Percentiles rank a stretch among this genome's conserved stretches.
phyloP scores from a whole-genome alignment of 306 rosid species.

The Vigna unguiculata region DNA sequence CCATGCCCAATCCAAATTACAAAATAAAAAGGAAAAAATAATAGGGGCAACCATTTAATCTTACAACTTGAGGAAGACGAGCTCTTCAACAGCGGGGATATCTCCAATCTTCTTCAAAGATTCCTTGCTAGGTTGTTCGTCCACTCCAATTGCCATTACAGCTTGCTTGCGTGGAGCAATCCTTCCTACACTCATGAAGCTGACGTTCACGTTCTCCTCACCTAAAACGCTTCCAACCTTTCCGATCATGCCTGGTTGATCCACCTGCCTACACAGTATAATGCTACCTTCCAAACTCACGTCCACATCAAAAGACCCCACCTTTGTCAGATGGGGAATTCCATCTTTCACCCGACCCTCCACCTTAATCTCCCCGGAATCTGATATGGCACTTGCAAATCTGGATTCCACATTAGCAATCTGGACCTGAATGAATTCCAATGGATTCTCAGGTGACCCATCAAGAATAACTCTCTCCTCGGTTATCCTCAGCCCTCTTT shows the following conservation, averaged over 20 bases:
- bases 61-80: constrained; percentile 92
- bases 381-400: constrained; percentile 94
- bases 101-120: constrained; percentile 86
- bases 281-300: constrained; percentile 96
- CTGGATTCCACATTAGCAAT: constrained; percentile 94
- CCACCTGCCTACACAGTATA: constrained; percentile 94
- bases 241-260: constrained; percentile 98
- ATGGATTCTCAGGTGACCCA: constrained; percentile 92
- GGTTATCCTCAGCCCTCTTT: constrained; percentile 86
- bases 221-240: constrained; percentile 87
- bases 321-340: constrained; percentile 88
- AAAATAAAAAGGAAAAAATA: background rate
- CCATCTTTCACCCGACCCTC: constrained; percentile 96
- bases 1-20: constrained; percentile 41
- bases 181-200: constrained; percentile 99
- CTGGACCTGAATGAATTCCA: constrained; percentile 85
- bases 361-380: constrained; percentile 81
- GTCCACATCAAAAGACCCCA: constrained; percentile 95
- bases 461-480: constrained; percentile 84
- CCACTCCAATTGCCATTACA: constrained; percentile 99
- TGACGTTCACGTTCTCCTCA: constrained; percentile 90
- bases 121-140: constrained; percentile 79
- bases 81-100: constrained; percentile 87
- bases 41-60: constrained; percentile 1
- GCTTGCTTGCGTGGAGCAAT: constrained; percentile 99